Conservation (phyloP, 345 rosid species). For the Acer saccharum region DNA sequence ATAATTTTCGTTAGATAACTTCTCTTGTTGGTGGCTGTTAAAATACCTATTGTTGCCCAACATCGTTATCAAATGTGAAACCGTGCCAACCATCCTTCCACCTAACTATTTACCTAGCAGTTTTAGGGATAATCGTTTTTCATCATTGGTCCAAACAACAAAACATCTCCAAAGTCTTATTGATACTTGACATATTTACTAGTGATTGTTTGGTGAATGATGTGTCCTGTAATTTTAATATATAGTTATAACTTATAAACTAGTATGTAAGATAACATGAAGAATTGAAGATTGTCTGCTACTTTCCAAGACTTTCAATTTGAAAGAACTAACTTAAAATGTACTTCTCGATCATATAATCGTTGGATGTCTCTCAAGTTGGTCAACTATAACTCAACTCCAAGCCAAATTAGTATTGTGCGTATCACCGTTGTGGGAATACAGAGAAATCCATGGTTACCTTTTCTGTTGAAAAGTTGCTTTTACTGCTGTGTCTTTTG, state of each 20-base stretch:
- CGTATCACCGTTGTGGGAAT: background rate
- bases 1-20: background rate
- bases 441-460: background rate
- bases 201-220: background rate
- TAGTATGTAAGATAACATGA: background rate
- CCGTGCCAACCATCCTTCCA: background rate
- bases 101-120: constrained; percentile 1
- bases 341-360: background rate
- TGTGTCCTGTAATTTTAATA: background rate
- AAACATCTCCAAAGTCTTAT: background rate
- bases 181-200: background rate
- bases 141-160: background rate
- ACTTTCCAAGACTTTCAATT: background rate
- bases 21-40: constrained; percentile 8
- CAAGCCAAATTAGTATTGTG: background rate
- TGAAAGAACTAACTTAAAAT: background rate
- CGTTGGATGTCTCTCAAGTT: background rate
- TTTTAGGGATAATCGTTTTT: background rate
- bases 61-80: constrained; percentile 4
- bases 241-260: background rate
- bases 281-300: background rate
- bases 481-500: background rate
- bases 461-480: background rate
- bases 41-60: constrained; percentile 1
- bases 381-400: background rate